A percentile compares a stretch with the other conserved stretches of the same genome.
Conservation (phyloP, 768 basidiomycete species). For the Serendipita sp. region DNA sequence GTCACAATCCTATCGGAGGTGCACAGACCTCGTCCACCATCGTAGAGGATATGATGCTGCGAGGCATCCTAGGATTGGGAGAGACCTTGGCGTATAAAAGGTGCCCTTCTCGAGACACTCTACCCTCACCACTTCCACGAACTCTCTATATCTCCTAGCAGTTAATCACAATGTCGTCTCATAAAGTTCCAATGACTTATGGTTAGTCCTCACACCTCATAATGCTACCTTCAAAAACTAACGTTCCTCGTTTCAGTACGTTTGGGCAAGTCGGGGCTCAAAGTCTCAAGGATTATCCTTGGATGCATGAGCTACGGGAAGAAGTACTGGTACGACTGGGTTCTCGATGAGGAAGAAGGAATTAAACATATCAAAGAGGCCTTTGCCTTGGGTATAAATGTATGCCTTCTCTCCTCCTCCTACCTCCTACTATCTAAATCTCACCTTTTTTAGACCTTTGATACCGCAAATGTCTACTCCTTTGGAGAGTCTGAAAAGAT, state of each 20-base stretch:
- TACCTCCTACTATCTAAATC: not conserved
- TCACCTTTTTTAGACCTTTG: constrained; percentile 17
- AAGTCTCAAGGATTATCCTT: constrained; percentile 27
- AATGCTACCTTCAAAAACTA: not conserved
- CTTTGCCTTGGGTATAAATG: constrained; percentile 20
- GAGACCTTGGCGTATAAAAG: too few relatives aligned
- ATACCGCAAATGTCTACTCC: constrained; percentile 25
- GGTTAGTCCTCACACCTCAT: too few relatives aligned
- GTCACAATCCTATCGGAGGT: too few relatives aligned
- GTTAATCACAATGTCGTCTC: too few relatives aligned
- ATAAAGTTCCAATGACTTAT: too few relatives aligned
- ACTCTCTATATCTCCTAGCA: too few relatives aligned
- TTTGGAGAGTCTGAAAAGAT: constrained; percentile 24
- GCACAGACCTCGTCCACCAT: too few relatives aligned
- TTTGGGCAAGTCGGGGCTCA: constrained; percentile 19
- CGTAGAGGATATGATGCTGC: too few relatives aligned
- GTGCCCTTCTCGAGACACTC: too few relatives aligned
- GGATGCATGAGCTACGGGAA: constrained; percentile 22
- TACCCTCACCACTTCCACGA: too few relatives aligned
- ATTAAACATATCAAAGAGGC: constrained; percentile 36
- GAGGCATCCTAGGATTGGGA: too few relatives aligned
- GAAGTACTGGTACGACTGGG: constrained; percentile 20
- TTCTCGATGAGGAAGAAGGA: constrained; percentile 31
- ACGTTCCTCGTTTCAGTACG: constrained; percentile 16
- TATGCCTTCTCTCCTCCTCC: not conserved